Evolutionary conservation across 805 yeast species (phyloP).

Genomic region (Phaffomyces opuntiae): DNA sequence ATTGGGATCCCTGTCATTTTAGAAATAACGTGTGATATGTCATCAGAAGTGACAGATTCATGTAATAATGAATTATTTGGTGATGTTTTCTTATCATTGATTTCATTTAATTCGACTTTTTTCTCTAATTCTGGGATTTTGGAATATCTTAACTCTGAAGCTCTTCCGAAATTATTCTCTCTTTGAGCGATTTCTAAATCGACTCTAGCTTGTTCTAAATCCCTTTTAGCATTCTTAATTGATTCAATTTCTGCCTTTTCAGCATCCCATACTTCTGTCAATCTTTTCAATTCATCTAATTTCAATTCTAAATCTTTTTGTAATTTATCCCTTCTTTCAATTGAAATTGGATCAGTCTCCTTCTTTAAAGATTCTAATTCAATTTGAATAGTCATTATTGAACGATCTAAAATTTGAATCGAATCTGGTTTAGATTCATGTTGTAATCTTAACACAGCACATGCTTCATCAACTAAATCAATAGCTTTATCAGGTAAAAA

Average conservation of each 20-base stretch:
- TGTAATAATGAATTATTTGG: constrained; percentile 46
- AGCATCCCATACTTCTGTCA: constrained; percentile 81
- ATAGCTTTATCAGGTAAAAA: constrained; percentile 95
- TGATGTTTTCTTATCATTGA: constrained; percentile 22
- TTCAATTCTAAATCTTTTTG: constrained; percentile 61
- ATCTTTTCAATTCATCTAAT: constrained; percentile 55
- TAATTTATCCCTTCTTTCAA: constrained; percentile 69
- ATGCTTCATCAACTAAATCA: constrained; percentile 94
- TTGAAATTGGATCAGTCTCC: constrained; percentile 80
- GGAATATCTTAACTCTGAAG: constrained; percentile 85
- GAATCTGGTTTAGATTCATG: constrained; percentile 97
- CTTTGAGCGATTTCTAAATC: constrained; percentile 81
- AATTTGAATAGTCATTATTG: constrained; percentile 88
- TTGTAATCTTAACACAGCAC: constrained; percentile 88
- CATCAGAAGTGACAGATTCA: constrained; percentile 91
- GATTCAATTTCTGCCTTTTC: constrained; percentile 73
- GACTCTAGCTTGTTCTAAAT: constrained; percentile 74
- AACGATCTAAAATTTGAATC: constrained; percentile 80
- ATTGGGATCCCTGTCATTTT: constrained; percentile 96
- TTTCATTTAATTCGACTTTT: constrained; percentile 41
- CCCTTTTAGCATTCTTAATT: constrained; percentile 73
- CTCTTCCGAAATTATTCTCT: constrained; percentile 78
- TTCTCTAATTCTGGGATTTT: constrained; percentile 74
- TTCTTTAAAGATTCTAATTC: constrained; percentile 91
- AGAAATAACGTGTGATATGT: constrained; percentile 85